Evolutionary conservation across 345 rosid species (phyloP).

Genomic region (Citrus hindsii): DNA sequence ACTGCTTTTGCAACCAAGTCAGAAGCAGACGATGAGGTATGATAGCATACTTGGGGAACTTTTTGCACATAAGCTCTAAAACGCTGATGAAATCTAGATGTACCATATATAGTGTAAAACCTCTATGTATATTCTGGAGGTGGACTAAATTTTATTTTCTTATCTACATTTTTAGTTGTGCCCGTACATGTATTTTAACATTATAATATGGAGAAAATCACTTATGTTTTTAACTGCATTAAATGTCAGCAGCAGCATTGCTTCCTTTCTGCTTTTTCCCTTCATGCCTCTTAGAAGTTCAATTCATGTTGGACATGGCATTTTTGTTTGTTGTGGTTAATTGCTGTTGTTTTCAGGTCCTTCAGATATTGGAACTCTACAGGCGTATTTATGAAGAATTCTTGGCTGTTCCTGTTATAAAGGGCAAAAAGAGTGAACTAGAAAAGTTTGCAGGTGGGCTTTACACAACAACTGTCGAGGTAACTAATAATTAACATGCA

Average conservation of each 20-base stretch:
- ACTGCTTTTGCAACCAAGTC: constrained; percentile 85
- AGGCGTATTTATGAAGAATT: constrained; percentile 84
- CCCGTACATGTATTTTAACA: too few relatives aligned
- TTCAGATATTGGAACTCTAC: constrained; percentile 82
- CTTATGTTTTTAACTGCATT: constrained; percentile 14
- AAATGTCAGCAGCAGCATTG: background rate
- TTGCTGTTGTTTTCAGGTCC: constrained; percentile 42
- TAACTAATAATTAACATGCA: constrained; percentile 14
- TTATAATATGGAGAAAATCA: too few relatives aligned
- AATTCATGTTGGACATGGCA: background rate
- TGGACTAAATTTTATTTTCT: too few relatives aligned
- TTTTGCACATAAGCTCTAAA: too few relatives aligned
- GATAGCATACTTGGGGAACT: constrained; percentile 1
- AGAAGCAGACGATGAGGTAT: constrained; percentile 92
- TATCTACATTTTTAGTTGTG: too few relatives aligned
- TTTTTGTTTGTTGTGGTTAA: constrained; percentile 17
- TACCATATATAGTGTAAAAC: background rate
- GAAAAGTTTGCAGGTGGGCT: constrained; percentile 98
- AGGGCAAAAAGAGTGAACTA: constrained; percentile 93
- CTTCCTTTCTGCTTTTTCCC: background rate
- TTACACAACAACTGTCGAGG: constrained; percentile 97
- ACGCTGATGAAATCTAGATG: too few relatives aligned
- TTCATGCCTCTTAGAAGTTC: constrained; percentile 11
- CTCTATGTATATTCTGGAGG: too few relatives aligned
- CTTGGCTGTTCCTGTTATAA: constrained; percentile 86